Conservation (phyloP, 192 early-diverging fungal species). For the Rhizophlyctis rosea region DNA sequence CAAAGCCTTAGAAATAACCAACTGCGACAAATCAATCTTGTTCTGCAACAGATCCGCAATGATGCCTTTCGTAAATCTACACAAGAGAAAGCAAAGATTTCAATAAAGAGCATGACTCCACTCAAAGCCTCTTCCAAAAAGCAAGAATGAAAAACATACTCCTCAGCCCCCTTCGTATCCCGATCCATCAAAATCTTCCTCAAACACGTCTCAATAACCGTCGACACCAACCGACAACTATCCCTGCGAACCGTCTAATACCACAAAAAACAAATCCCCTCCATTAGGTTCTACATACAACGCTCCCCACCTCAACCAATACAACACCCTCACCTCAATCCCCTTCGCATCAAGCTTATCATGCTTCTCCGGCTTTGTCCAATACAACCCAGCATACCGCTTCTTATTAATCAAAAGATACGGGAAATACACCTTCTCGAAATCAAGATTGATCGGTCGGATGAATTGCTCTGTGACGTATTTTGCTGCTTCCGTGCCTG, state of each 20-base stretch:
- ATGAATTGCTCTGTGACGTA: conserved; percentile 84
- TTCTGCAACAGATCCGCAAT: conserved; percentile 94
- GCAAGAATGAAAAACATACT: conserved; percentile 35
- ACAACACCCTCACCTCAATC: conserved; percentile 67
- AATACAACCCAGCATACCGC: conserved; percentile 95
- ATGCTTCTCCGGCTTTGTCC: conserved; percentile 89
- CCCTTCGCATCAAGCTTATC: conserved; percentile 98
- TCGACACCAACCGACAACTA: conserved; percentile 87
- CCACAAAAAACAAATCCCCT: not conserved
- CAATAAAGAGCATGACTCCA: too few species aligned
- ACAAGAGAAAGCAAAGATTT: not conserved
- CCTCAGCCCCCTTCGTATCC: conserved; percentile 80
- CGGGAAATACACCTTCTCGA: conserved; percentile 98
- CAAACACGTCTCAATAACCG: conserved; percentile 89
- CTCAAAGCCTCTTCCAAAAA: too few species aligned
- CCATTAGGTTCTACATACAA: not conserved
- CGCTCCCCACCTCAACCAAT: not conserved
- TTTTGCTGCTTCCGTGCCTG: conserved; percentile 78
- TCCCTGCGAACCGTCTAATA: conserved; percentile 95
- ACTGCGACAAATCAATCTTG: conserved; percentile 92
- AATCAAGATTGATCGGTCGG: conserved; percentile 95
- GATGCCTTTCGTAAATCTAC: conserved; percentile 77
- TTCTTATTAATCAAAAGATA: conserved; percentile 99
- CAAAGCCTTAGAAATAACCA: conserved; percentile 94
- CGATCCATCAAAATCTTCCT: conserved; percentile 87